Percentiles rank a stretch among this genome's conserved stretches.
Evolutionary conservation across 352 stramenopile genomes (phyloP).

Genomic region (Globisporangium splendens): DNA sequence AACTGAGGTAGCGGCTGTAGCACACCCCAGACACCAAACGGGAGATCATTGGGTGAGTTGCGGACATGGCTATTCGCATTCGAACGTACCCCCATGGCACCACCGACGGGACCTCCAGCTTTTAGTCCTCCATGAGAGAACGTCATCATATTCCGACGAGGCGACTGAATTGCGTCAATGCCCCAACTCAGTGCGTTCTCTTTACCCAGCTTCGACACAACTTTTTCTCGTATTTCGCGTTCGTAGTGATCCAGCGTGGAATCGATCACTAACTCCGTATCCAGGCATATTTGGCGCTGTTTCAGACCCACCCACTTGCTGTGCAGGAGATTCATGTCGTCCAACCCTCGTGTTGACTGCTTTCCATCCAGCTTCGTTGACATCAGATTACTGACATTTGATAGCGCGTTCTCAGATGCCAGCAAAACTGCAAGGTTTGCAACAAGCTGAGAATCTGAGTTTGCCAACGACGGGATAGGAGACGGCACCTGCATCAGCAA

Average conservation of each 20-base stretch:
- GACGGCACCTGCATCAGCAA: constrained; percentile 70
- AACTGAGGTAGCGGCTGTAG: constrained; percentile 66
- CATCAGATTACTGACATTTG: constrained; percentile 13
- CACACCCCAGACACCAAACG: constrained; percentile 72
- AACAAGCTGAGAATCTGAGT: constrained; percentile 60
- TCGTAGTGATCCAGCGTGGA: constrained; percentile 67
- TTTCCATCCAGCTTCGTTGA: constrained; percentile 18
- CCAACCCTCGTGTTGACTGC: constrained; percentile 15
- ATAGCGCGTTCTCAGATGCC: constrained; percentile 47
- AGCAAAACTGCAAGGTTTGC: constrained; percentile 55
- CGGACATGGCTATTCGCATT: neutral
- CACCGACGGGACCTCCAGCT: neutral
- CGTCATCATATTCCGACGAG: constrained; percentile 30
- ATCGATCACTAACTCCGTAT: constrained; percentile 70
- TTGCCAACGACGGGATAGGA: constrained; percentile 32
- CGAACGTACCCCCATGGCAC: neutral
- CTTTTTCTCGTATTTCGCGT: constrained; percentile 45
- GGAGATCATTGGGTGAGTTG: constrained; percentile 27
- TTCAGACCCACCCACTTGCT: constrained; percentile 69
- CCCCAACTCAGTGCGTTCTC: constrained; percentile 83
- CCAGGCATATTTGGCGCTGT: constrained; percentile 64
- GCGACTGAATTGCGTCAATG: constrained; percentile 79
- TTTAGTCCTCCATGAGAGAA: constrained; percentile 11
- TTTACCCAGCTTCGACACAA: constrained; percentile 62
- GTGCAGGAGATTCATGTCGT: constrained; percentile 37